These are phyloP conservation scores for Fusarium sp. DNA, from an alignment of 2,329 filamentous ascomycete genomes.

Conservation along the genomic window DNA sequence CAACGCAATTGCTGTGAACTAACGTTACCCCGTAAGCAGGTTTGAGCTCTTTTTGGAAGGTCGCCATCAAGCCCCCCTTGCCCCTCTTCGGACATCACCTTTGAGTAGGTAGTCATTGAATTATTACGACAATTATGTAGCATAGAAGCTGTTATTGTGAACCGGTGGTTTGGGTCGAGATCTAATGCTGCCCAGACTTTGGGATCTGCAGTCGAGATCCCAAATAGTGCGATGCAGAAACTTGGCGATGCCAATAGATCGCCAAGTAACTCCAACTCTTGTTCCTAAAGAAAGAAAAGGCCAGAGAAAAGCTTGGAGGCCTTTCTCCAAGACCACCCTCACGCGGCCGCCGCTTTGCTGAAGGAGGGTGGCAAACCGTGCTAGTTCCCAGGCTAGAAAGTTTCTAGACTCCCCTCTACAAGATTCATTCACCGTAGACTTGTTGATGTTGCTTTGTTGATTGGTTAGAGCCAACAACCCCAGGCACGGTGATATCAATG, in stretches of 20 bases:
- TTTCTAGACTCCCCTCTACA: constrained; percentile 44
- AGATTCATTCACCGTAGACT: neutral
- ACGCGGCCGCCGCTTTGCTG: constrained; percentile 7
- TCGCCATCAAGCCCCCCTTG: constrained; percentile 30
- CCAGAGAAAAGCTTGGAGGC: constrained; percentile 2
- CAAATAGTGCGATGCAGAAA: constrained; percentile 13
- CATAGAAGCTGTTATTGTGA: constrained; percentile 24
- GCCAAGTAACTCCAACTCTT: constrained; percentile 18
- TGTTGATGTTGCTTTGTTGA: constrained; percentile 5
- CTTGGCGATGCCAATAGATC: constrained; percentile 44
- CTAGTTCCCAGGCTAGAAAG: constrained; percentile 43
- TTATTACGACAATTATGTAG: neutral
- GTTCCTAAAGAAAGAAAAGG: neutral
- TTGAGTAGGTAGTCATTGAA: constrained; percentile 18
- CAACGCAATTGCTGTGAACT: constrained; percentile 11
- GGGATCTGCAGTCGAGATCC: constrained; percentile 35
- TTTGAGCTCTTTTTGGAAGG: constrained; percentile 47
- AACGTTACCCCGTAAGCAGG: constrained; percentile 27
- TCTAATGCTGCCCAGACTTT: constrained; percentile 40
- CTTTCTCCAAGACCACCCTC: constrained; percentile 19
- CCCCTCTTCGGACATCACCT: constrained; percentile 1
- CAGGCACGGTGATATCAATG: constrained; percentile 22
- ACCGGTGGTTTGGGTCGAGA: constrained; percentile 24
- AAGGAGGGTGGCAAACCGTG: constrained; percentile 17
- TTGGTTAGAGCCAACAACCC: constrained; percentile 29